These are phyloP conservation scores for Pinus taeda DNA, from an alignment of 75 land plant genomes.

Conservation along the genomic window DNA sequence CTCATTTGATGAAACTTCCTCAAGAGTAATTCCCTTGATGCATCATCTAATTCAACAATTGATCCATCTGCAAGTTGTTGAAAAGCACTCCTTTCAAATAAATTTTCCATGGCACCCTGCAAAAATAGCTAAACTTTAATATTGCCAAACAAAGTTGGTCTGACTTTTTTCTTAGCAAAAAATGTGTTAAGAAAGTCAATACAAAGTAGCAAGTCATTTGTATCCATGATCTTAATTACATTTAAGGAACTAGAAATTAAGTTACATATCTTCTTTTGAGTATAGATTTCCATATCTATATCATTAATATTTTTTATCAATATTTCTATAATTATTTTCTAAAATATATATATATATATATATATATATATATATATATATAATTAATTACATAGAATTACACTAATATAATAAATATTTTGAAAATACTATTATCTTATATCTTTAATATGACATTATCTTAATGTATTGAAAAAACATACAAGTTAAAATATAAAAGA, in stretches of 20 bases:
- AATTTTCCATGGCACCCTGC: slow-evolving; percentile 92
- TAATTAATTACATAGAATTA: too few species aligned
- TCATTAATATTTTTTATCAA: too few species aligned
- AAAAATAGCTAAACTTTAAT: not conserved
- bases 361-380: too few species aligned
- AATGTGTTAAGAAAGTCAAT: too few species aligned
- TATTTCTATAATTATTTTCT: too few species aligned
- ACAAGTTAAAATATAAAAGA: too few species aligned
- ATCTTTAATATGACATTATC: too few species aligned
- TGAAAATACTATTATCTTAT: too few species aligned
- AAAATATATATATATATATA: too few species aligned
- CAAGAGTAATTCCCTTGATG: slow-evolving; percentile 45
- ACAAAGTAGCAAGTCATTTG: not conserved
- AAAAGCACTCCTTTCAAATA: slow-evolving; percentile 62
- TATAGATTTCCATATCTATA: not conserved
- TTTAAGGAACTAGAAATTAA: not conserved
- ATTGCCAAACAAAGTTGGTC: slow-evolving; percentile 30
- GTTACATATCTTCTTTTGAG: not conserved
- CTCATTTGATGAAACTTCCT: slow-evolving; percentile 56
- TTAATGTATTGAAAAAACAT: too few species aligned
- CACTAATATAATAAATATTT: not conserved
- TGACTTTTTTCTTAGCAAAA: not conserved
- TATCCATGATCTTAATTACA: not conserved
- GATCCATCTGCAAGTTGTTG: slow-evolving; percentile 71
- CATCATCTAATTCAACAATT: slow-evolving; percentile 54